Conservation (phyloP, 441 rosid species). For the Kokia cookei region DNA sequence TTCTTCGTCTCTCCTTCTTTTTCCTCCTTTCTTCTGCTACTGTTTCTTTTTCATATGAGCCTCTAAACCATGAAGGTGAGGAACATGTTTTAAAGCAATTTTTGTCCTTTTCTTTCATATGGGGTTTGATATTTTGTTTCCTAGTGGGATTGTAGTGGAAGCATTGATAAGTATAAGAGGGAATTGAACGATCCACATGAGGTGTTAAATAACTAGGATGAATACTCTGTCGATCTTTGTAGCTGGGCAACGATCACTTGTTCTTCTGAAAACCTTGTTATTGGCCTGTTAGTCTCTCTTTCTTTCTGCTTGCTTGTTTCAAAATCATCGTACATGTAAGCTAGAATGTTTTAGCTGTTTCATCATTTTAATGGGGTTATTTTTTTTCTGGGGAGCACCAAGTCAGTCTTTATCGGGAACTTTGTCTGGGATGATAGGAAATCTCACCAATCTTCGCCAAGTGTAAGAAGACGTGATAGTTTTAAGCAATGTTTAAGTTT, state of each 20-base stretch:
- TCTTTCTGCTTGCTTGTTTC: not conserved
- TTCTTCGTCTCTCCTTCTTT: conserved; percentile 19
- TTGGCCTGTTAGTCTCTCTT: conserved; percentile 52
- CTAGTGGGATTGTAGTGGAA: conserved; percentile 42
- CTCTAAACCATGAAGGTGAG: conserved; percentile 84
- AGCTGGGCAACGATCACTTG: conserved; percentile 94
- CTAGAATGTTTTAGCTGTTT: not conserved
- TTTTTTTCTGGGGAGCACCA: conserved; percentile 62
- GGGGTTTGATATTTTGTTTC: not conserved
- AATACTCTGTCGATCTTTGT: conserved; percentile 90
- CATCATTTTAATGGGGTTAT: not conserved
- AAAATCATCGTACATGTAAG: not conserved
- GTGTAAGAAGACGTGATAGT: conserved; percentile 39
- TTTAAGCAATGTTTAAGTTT: not conserved
- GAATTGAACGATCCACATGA: conserved; percentile 69
- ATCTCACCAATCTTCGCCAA: conserved; percentile 85
- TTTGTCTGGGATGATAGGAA: conserved; percentile 54
- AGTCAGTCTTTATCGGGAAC: conserved; percentile 87
- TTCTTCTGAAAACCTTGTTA: conserved; percentile 69
- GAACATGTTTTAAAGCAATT: not conserved
- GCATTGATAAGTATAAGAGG: conserved; percentile 59
- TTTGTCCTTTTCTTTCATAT: not conserved
- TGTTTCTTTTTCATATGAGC: conserved; percentile 49
- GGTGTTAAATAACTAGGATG: conserved; percentile 85
- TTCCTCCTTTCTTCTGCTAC: conserved; percentile 22